phyloP scores from a whole-genome alignment of 1,284 basidiomycete species.

The Malassezia slooffiae region DNA sequence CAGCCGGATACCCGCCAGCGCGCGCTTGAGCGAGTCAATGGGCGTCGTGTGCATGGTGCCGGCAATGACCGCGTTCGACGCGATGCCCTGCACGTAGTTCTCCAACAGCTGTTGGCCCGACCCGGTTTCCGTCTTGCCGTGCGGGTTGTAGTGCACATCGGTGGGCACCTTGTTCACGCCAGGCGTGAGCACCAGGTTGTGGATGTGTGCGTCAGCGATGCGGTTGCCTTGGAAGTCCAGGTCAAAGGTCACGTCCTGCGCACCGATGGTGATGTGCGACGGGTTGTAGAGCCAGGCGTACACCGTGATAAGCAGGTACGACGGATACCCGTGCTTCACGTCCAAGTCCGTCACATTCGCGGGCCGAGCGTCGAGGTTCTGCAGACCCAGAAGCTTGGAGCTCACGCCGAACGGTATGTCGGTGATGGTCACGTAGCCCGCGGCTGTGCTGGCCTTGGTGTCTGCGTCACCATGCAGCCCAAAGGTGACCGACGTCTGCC shows the following conservation, averaged over 20 bases:
- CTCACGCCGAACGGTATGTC: slow-evolving; percentile 59
- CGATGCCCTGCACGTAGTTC: slow-evolving; percentile 61
- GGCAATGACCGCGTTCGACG: slow-evolving; percentile 55
- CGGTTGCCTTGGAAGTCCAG: slow-evolving; percentile 55
- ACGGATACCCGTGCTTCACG: slow-evolving; percentile 59
- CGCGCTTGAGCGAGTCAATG: slow-evolving; percentile 58
- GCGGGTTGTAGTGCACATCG: slow-evolving; percentile 60
- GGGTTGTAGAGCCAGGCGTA: slow-evolving; percentile 47
- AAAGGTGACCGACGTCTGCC: slow-evolving; percentile 52
- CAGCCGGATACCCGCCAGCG: slow-evolving; percentile 57
- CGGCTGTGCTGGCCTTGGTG: slow-evolving; percentile 57
- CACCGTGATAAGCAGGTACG: slow-evolving; percentile 63
- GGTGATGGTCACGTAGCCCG: slow-evolving; percentile 55
- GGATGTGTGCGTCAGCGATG: slow-evolving; percentile 57
- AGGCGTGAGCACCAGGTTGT: slow-evolving; percentile 44
- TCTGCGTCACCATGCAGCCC: slow-evolving; percentile 57
- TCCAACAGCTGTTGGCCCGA: slow-evolving; percentile 58
- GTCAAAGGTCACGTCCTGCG: slow-evolving; percentile 58
- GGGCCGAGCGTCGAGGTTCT: slow-evolving; percentile 58
- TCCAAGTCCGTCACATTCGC: slow-evolving; percentile 57
- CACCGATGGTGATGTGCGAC: slow-evolving; percentile 62
- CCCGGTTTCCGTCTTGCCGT: slow-evolving; percentile 52
- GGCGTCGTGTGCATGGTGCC: slow-evolving; percentile 57
- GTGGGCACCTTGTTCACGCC: slow-evolving; percentile 26
- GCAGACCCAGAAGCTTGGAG: slow-evolving; percentile 58